These are phyloP conservation scores for Albatrellus ellisii DNA, from an alignment of 768 basidiomycete genomes.

Conservation along the genomic window DNA sequence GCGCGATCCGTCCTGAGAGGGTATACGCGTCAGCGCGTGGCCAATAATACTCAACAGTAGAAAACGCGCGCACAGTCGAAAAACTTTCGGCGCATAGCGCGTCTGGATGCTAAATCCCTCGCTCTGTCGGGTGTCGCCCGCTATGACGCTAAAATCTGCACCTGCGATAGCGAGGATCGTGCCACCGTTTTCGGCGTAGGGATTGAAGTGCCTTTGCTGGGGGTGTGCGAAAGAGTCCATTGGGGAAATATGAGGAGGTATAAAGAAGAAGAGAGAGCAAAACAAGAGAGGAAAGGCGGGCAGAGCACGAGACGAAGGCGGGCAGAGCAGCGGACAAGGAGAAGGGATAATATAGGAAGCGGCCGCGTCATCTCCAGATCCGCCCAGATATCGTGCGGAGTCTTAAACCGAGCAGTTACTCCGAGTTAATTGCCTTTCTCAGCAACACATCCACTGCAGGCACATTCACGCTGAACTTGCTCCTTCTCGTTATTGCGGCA, in stretches of 20 bases:
- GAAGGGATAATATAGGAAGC: constrained; percentile 12
- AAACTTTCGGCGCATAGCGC: constrained; percentile 92
- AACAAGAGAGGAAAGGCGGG: not conserved
- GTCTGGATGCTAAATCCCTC: constrained; percentile 99
- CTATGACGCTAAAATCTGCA: constrained; percentile 85
- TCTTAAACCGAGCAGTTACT: not conserved
- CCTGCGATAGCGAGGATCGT: constrained; percentile 96
- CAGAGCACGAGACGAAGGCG: too few species aligned
- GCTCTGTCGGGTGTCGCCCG: constrained; percentile 92
- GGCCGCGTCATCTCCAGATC: constrained; percentile 2
- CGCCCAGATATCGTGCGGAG: not conserved
- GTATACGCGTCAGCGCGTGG: constrained; percentile 6
- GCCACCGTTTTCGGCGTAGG: constrained; percentile 89
- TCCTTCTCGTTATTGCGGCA: too few species aligned
- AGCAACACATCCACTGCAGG: not conserved
- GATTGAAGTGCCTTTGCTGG: constrained; percentile 63
- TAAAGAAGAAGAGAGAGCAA: not conserved
- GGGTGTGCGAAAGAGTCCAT: constrained; percentile 16
- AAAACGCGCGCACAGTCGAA: constrained; percentile 58
- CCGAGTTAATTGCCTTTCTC: not conserved
- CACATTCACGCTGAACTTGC: not conserved
- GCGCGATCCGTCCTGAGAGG: constrained; percentile 75
- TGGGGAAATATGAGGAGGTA: not conserved
- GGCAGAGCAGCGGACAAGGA: constrained; percentile 2
- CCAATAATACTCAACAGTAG: not conserved